phyloP scores from a whole-genome alignment of 225 moss, liverwort and hornwort genomes.

The Takakia lepidozioides region DNA sequence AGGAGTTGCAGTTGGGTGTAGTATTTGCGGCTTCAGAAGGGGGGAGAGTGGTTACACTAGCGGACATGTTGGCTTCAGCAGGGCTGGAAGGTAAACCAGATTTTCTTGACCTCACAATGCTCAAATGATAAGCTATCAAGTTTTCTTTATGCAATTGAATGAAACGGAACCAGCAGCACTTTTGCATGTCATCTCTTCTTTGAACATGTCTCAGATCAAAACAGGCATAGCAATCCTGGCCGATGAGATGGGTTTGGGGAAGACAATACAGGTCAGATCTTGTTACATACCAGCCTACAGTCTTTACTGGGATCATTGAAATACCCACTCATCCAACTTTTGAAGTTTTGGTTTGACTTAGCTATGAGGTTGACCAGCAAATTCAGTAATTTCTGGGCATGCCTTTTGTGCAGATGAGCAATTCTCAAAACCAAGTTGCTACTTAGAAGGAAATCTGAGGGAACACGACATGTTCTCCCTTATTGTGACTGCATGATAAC shows the following conservation, averaged over 20 bases:
- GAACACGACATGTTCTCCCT: too few relatives aligned
- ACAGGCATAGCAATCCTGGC: too few relatives aligned
- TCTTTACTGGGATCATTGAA: neutral
- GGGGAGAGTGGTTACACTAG: slow-evolving; percentile 69
- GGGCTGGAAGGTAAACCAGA: slow-evolving; percentile 61
- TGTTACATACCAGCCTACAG: neutral
- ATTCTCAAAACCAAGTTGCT: too few relatives aligned
- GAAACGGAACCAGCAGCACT: too few relatives aligned
- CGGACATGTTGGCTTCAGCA: slow-evolving; percentile 64
- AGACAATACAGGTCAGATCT: slow-evolving; percentile 23
- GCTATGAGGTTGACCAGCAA: neutral
- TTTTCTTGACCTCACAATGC: neutral
- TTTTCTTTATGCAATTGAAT: too few relatives aligned
- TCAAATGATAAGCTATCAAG: too few relatives aligned
- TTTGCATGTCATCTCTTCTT: too few relatives aligned
- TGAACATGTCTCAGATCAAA: neutral
- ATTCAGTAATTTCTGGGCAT: slow-evolving; percentile 1
- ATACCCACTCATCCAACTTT: neutral
- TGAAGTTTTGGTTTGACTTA: neutral
- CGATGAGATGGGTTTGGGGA: slow-evolving; percentile 30
- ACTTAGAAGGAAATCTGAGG: too few relatives aligned
- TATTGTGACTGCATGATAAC: too few relatives aligned
- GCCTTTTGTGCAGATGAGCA: too few relatives aligned
- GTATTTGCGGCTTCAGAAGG: slow-evolving; percentile 53
- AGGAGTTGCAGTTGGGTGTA: too few relatives aligned